Evolutionary conservation across 345 rosid species (phyloP).

Genomic region (Limnanthes douglasii): DNA sequence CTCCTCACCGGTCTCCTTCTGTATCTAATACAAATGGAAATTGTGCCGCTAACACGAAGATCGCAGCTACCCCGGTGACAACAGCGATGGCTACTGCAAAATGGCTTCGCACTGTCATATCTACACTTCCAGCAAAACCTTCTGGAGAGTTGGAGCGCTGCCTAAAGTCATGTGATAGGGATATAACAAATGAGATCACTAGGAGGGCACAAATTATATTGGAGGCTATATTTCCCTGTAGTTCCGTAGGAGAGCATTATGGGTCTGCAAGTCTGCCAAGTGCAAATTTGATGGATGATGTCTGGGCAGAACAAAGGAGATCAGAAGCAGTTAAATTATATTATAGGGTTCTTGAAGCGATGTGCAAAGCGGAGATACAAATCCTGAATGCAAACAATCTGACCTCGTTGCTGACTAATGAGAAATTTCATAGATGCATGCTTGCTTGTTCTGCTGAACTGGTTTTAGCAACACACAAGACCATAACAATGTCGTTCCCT

Average conservation of each 20-base stretch:
- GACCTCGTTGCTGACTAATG: constrained; percentile 81
- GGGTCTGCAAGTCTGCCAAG: constrained; percentile 48
- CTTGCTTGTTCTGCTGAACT: constrained; percentile 95
- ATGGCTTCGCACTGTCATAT: constrained; percentile 81
- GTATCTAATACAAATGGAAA: constrained; percentile 44
- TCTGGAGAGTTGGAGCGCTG: constrained; percentile 56
- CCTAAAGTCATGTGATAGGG: constrained; percentile 66
- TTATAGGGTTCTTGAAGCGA: constrained; percentile 87
- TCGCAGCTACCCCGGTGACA: constrained; percentile 78
- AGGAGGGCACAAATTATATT: constrained; percentile 75
- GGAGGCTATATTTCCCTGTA: constrained; percentile 89
- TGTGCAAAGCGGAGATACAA: constrained; percentile 91
- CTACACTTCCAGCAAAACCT: constrained; percentile 71
- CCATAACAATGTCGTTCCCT: constrained; percentile 87
- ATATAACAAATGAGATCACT: constrained; percentile 60
- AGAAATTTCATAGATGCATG: constrained; percentile 97
- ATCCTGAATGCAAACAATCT: constrained; percentile 65
- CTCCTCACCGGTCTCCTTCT: constrained; percentile 61
- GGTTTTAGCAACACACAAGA: constrained; percentile 90
- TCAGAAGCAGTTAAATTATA: constrained; percentile 74
- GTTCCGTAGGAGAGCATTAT: constrained; percentile 47
- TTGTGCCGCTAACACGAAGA: constrained; percentile 27
- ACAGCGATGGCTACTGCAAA: constrained; percentile 96
- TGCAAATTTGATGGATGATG: constrained; percentile 74
- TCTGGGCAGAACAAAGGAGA: constrained; percentile 94